Percentiles rank a stretch among this genome's conserved stretches.
Conservation (phyloP, 495 filamentous ascomycete species). For the Clavariopsis aquatica region DNA sequence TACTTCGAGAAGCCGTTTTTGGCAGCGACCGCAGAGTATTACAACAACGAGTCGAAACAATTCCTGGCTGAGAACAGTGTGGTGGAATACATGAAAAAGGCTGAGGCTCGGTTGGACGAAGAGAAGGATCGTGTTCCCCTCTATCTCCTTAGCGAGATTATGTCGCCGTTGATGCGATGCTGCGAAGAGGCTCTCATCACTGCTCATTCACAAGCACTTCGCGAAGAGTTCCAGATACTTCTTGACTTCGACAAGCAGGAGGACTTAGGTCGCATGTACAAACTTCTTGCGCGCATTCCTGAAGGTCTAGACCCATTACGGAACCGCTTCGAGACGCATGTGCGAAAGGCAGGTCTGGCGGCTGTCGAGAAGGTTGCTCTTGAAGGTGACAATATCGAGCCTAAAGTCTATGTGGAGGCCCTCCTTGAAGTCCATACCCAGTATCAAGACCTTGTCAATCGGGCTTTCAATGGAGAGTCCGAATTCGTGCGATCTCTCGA, state of each 20-base stretch:
- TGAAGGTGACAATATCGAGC: slow-evolving; percentile 88
- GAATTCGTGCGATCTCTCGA: slow-evolving; percentile 96
- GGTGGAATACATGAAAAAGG: slow-evolving; percentile 99
- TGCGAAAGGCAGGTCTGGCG: slow-evolving; percentile 80
- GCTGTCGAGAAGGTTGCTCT: slow-evolving; percentile 90
- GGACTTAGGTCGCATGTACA: slow-evolving; percentile 96
- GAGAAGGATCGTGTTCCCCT: slow-evolving; percentile 93
- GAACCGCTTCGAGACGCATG: slow-evolving; percentile 86
- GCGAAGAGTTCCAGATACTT: slow-evolving; percentile 95
- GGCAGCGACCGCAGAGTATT: slow-evolving; percentile 78
- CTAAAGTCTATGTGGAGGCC: slow-evolving; percentile 94
- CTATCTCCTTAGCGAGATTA: slow-evolving; percentile 89
- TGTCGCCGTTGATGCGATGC: slow-evolving; percentile 74
- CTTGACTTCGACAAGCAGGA: slow-evolving; percentile 93
- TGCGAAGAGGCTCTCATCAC: slow-evolving; percentile 89
- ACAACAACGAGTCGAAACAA: slow-evolving; percentile 86
- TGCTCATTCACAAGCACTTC: slow-evolving; percentile 76
- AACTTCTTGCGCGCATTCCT: slow-evolving; percentile 82
- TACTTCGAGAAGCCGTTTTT: slow-evolving; percentile 95
- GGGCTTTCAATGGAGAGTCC: slow-evolving; percentile 90
- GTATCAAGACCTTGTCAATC: slow-evolving; percentile 87
- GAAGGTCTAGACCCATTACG: slow-evolving; percentile 91
- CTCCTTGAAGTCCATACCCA: slow-evolving; percentile 90
- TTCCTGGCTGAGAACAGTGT: slow-evolving; percentile 97
- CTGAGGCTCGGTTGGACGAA: slow-evolving; percentile 84